A percentile compares a stretch with the other conserved stretches of the same genome.
Conservation (phyloP, 148 eudicot species). For the Silene conica region DNA sequence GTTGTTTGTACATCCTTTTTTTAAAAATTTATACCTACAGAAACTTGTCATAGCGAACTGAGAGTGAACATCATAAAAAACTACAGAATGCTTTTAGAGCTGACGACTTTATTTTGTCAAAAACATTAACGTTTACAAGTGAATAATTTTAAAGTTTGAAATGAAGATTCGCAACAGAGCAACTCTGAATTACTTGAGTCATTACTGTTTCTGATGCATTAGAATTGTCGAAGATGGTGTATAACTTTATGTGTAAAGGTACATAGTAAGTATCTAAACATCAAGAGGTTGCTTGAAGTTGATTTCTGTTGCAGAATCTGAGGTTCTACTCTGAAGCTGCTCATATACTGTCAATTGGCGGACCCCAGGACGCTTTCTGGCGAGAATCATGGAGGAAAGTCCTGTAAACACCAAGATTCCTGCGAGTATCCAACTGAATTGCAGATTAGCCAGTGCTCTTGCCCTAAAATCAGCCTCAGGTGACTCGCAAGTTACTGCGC, state of each 20-base stretch:
- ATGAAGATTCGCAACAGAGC: no score
- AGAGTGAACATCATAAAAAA: conserved; percentile 3
- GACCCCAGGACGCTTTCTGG: conserved; percentile 31
- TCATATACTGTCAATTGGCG: conserved; percentile 27
- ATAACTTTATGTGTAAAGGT: neutral
- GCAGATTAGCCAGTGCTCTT: conserved; percentile 71
- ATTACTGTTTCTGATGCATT: neutral
- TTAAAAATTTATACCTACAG: neutral
- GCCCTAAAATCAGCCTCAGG: conserved; percentile 64
- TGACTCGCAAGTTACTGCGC: conserved; percentile 52
- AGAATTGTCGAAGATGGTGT: neutral
- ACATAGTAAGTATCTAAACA: conserved; percentile 9
- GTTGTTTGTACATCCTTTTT: neutral
- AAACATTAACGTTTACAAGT: conserved; percentile 2
- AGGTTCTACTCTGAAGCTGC: conserved; percentile 26
- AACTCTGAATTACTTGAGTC: neutral
- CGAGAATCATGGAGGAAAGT: conserved; percentile 30
- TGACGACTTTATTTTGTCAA: neutral
- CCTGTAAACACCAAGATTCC: conserved; percentile 50
- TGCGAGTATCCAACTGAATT: conserved; percentile 83
- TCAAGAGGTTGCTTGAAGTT: conserved; percentile 31
- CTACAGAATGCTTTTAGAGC: neutral
- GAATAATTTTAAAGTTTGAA: neutral
- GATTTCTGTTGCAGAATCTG: conserved; percentile 19
- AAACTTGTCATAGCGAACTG: neutral